phyloP scores from a whole-genome alignment of 2,329 filamentous ascomycete species.

The Teratosphaeria destructans region DNA sequence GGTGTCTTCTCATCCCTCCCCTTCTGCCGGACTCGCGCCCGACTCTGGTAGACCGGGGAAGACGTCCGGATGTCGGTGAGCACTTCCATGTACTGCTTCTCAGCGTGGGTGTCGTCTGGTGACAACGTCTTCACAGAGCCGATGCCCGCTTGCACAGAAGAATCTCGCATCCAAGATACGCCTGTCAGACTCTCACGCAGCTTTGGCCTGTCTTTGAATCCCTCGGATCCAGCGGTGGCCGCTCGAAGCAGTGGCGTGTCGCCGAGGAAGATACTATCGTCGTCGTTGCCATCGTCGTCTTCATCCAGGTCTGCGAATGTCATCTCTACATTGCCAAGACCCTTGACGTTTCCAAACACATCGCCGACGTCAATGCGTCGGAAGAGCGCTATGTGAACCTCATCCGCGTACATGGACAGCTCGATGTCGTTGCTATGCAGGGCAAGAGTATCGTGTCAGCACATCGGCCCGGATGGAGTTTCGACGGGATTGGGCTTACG shows the following conservation, averaged over 20 bases:
- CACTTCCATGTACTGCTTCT: constrained; percentile 32
- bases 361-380: constrained; percentile 42
- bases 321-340: constrained; percentile 39
- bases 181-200: constrained; percentile 29
- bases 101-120: constrained; percentile 35
- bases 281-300: constrained; percentile 28
- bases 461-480: not conserved
- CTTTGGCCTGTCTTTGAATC: constrained; percentile 11
- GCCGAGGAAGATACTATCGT: constrained; percentile 30
- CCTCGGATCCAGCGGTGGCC: constrained; percentile 26
- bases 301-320: constrained; percentile 34
- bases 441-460: not conserved
- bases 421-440: constrained; percentile 40
- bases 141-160: constrained; percentile 28
- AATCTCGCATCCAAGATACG: constrained; percentile 28
- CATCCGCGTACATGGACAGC: constrained; percentile 41
- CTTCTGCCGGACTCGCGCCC: constrained; percentile 19
- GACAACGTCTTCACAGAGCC: constrained; percentile 33
- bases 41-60: constrained; percentile 29
- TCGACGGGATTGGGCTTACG: not conserved
- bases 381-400: constrained; percentile 39
- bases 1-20: constrained; percentile 23
- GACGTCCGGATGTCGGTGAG: constrained; percentile 31
- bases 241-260: constrained; percentile 38
- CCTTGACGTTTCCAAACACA: constrained; percentile 46